Conservation (phyloP, 2,329 filamentous ascomycete species). For the Penicillium frequentans region DNA sequence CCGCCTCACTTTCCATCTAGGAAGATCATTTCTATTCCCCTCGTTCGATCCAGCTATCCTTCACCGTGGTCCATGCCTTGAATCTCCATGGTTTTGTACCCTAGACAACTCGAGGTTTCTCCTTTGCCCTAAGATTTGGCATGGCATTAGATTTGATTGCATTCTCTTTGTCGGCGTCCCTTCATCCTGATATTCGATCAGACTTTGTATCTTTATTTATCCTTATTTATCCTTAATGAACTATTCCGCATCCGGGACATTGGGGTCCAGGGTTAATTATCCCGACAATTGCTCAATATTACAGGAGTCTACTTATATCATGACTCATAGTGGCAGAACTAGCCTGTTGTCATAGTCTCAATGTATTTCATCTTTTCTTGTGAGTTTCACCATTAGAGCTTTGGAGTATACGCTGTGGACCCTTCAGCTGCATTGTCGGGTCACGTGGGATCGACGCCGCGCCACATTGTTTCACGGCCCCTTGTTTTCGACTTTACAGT, state of each 20-base stretch:
- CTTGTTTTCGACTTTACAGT: slow-evolving; percentile 4
- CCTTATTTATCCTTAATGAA: slow-evolving; percentile 11
- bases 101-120: background rate
- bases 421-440: background rate
- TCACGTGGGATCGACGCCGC: background rate
- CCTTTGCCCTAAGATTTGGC: background rate
- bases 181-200: slow-evolving; percentile 1
- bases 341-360: too few species aligned
- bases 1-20: background rate
- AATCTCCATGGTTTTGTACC: background rate
- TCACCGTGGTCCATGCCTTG: background rate
- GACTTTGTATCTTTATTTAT: slow-evolving; percentile 12
- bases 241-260: background rate
- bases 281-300: background rate
- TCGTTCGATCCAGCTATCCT: background rate
- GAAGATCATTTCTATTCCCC: background rate
- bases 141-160: background rate
- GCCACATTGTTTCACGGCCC: background rate
- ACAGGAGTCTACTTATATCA: background rate
- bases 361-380: too few species aligned
- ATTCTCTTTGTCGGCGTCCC: background rate
- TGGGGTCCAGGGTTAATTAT: background rate
- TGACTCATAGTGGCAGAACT: background rate
- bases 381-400: too few species aligned
- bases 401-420: background rate